Conservation (phyloP, 2,329 filamentous ascomycete genomes). For the Neocatenulostroma microsporum region DNA sequence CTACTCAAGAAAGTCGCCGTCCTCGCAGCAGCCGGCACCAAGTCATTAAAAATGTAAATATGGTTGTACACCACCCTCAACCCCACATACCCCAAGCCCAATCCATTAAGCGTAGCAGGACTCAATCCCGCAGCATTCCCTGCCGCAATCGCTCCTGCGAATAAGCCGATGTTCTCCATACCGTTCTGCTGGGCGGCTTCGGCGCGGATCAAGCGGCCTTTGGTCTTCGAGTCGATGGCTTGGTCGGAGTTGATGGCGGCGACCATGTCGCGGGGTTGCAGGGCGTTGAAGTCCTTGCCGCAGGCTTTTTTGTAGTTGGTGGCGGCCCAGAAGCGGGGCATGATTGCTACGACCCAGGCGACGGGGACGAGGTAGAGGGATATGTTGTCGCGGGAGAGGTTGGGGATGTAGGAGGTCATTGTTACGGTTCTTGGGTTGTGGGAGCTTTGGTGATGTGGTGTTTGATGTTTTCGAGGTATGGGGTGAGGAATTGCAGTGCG, state of each 20-base stretch:
- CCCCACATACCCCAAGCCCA: constrained; percentile 24
- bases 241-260: constrained; percentile 21
- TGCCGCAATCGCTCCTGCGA: constrained; percentile 32
- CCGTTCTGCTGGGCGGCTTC: constrained; percentile 33
- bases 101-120: constrained; percentile 19
- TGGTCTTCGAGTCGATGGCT: constrained; percentile 28
- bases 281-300: constrained; percentile 22
- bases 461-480: too few relatives aligned
- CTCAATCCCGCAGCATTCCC: constrained; percentile 31
- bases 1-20: constrained; percentile 18
- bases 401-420: constrained; percentile 18
- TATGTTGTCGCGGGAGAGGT: constrained; percentile 19
- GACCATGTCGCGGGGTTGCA: constrained; percentile 25
- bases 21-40: constrained; percentile 13
- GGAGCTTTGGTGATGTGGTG: too few relatives aligned
- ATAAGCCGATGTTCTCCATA: constrained; percentile 35
- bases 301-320: constrained; percentile 12
- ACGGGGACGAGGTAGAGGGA: constrained; percentile 24
- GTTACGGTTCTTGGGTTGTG: too few relatives aligned
- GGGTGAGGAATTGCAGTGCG: too few relatives aligned
- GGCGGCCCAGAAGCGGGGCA: constrained; percentile 29
- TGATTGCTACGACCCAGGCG: constrained; percentile 28
- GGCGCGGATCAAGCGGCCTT: constrained; percentile 28
- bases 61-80: constrained; percentile 24
- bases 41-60: constrained; percentile 23